Base-by-base conservation (phyloP, 768 basidiomycete genomes). In the Gymnopilus dilepis region DNA sequence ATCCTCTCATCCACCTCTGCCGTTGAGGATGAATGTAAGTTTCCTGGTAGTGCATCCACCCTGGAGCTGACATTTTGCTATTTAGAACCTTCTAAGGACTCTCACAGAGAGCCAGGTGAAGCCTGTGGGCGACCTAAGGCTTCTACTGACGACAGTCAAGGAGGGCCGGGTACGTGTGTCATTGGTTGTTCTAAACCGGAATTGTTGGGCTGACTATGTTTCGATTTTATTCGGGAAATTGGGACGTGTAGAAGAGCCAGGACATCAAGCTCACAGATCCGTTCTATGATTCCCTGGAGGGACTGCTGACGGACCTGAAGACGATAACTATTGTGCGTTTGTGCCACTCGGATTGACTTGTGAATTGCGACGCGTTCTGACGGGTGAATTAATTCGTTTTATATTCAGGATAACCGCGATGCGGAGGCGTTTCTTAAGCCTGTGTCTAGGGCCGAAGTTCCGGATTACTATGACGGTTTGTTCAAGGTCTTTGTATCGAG, bases 211-310 rank as follows among this genome's bases (percentile, higher is more conserved):
- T 78, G 73, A 37, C 11, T 3, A 37, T 37, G 15, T 9, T 37
- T 37, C 2, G 34, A 15, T 11, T 37, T 37, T 34, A 12, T 6
- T 34, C 6, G 34, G 34, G 34, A 37, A 12, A 12, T 34, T 6
- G 34, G 34, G 34, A 37, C 7, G 2, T 8, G 15, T 77, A 73
- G 8, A 70, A 76, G 67, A 84, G 80, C 67, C 78, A 86, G 64
- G 91, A 93, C 71, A 72, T 78, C 38, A 93, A 94, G 73, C 81
- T 89, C 19, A 83, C 89, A 15, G 95, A 97, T 70, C 87, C 91
- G 15, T 99, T 98, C 81, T 95, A 93, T 67, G 97, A 98, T 64
- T 92, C 93, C 0, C 82, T 99, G 53, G 97, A 99, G 70, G 91
- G 92, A 62, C 82, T 98, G 33, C 77, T 97, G 54, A 77, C 78